These are phyloP conservation scores for Tricholoma hemisulphureum DNA, from an alignment of 768 basidiomycete genomes.

Conservation along the genomic window DNA sequence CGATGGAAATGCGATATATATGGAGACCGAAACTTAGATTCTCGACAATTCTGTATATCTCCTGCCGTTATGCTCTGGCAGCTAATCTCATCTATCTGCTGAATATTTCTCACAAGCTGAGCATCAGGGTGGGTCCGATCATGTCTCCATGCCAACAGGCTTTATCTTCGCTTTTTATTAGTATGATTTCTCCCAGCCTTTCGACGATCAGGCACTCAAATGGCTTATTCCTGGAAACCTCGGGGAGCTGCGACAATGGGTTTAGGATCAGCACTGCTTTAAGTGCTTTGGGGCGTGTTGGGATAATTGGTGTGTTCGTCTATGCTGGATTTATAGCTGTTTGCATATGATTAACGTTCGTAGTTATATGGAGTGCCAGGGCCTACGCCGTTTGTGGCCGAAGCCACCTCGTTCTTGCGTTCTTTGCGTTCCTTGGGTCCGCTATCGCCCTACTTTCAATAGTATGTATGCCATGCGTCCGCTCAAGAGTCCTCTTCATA, in stretches of 20 bases:
- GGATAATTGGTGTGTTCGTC: slow-evolving; percentile 25
- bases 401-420: slow-evolving; percentile 16
- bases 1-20: slow-evolving; percentile 30
- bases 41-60: slow-evolving; percentile 30
- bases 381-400: slow-evolving; percentile 22
- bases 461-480: slow-evolving; percentile 12
- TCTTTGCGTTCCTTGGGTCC: slow-evolving; percentile 19
- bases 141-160: not conserved
- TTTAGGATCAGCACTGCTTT: slow-evolving; percentile 27
- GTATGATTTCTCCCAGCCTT: no score
- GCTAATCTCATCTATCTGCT: slow-evolving; percentile 34
- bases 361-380: slow-evolving; percentile 21
- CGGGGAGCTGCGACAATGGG: slow-evolving; percentile 24
- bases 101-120: slow-evolving; percentile 21
- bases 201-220: not conserved
- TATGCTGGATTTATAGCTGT: not conserved
- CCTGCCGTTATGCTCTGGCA: slow-evolving; percentile 34
- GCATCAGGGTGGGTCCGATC: slow-evolving; percentile 14
- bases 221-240: not conserved
- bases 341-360: not conserved
- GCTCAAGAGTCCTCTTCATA: not conserved
- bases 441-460: slow-evolving; percentile 22
- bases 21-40: slow-evolving; percentile 27
- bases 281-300: slow-evolving; percentile 30
- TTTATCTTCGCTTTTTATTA: not conserved